Evolutionary conservation across 2,329 filamentous ascomycete species (phyloP), one percentile per base, ranked within the genome.

Genomic region (Ophiocordyceps sinensis): DNA sequence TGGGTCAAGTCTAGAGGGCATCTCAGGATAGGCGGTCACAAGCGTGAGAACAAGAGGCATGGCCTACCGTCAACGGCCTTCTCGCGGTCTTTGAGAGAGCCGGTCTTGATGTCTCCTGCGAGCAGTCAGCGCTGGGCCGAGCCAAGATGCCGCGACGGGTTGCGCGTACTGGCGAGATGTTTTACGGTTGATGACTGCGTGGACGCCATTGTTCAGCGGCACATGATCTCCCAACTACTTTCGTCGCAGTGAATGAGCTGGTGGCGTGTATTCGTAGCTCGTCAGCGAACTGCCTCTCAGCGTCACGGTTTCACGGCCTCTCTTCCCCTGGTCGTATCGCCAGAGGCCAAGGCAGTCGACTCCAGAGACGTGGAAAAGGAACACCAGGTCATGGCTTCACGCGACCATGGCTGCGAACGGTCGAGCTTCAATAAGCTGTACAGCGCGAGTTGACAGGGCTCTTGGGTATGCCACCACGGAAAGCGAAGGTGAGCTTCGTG

Each of bases 21-120:
- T 38, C 37, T 40, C 28, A 43, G 36, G 10, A 15, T 3, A 6
- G 17, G n/a, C n/a, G 9, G 15, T 19, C 21, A 38, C 4, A 21
- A 15, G 28, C 5, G 26, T n/a, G 19, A 10, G 9, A 15, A 3
- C 10, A 26, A 26, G 23, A 6, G 23, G 23, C 13, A 28, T 32
- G 32, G 38, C 55, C 40, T 49, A 67, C 64, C 63, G 47, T 66
- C 63, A 2, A 68, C 47, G 11, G 63, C 64, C 29, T 59, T 56
- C 26, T 62, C 59, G 28, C 64, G 60, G 36, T 62, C 56, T 46
- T 59, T 66, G 35, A 60, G 21, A 26, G 54, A 52, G 8, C 54
- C 56, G 15, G 54, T 54, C 39, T 57, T 60, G 37, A 63, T 53
- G 37, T 58, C 53, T 19, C 50, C 62, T 66, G 43, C 17, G 28